These are phyloP conservation scores for Heliamphora ciliata DNA, from an alignment of 179 eudicot species.

Conservation along the genomic window DNA sequence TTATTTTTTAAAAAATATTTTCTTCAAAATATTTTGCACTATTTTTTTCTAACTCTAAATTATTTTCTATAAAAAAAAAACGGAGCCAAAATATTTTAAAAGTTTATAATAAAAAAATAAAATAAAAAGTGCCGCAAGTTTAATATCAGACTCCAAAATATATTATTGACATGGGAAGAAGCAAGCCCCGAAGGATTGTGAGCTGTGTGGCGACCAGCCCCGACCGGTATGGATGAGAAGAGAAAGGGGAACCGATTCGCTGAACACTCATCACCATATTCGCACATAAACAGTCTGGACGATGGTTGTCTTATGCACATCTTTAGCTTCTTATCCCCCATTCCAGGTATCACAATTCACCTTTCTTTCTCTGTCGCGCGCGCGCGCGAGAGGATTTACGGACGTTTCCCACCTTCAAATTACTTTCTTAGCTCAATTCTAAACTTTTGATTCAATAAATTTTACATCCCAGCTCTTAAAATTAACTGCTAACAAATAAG, in stretches of 20 bases:
- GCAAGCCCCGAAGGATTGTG: neutral
- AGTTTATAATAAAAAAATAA: too few relatives aligned
- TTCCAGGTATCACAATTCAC: constrained; percentile 52
- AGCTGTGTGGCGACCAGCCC: neutral
- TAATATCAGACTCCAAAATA: too few relatives aligned
- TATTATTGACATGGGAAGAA: neutral
- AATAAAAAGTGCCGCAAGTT: too few relatives aligned
- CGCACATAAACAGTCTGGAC: constrained; percentile 54
- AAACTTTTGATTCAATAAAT: neutral
- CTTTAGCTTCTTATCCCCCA: constrained; percentile 87
- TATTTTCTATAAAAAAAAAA: too few relatives aligned
- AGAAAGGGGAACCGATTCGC: constrained; percentile 21
- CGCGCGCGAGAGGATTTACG: neutral
- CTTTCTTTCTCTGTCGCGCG: too few relatives aligned
- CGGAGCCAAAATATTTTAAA: too few relatives aligned
- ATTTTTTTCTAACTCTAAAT: too few relatives aligned
- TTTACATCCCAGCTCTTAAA: neutral
- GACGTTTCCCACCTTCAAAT: neutral
- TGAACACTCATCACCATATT: constrained; percentile 1
- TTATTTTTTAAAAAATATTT: too few relatives aligned
- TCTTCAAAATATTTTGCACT: too few relatives aligned
- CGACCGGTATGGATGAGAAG: constrained; percentile 10
- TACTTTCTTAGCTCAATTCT: neutral
- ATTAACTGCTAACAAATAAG: neutral
- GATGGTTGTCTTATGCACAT: constrained; percentile 98